These are phyloP conservation scores for Russula virescens DNA, from an alignment of 768 basidiomycete species.

Conservation along the genomic window DNA sequence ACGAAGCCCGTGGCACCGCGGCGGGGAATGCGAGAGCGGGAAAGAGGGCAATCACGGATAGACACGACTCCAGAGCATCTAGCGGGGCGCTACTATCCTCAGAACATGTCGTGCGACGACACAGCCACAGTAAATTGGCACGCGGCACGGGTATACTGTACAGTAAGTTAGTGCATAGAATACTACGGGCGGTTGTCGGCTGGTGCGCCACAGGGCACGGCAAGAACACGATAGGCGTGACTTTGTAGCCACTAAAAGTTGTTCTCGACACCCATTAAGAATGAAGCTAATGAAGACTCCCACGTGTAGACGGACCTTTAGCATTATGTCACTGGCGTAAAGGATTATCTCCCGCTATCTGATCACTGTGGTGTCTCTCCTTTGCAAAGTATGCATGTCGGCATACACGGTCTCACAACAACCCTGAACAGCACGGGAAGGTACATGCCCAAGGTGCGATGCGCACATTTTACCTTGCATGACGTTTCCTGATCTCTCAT, in stretches of 20 bases:
- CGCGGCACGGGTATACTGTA: too few relatives aligned
- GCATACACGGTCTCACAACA: constrained; percentile 36
- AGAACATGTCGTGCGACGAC: too few relatives aligned
- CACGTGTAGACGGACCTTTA: not conserved
- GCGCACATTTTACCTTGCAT: not conserved
- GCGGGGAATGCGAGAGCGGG: not conserved
- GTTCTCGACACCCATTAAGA: too few relatives aligned
- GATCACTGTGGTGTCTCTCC: not conserved
- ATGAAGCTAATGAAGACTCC: not conserved
- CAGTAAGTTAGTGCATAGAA: too few relatives aligned
- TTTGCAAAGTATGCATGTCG: not conserved
- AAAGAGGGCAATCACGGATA: not conserved
- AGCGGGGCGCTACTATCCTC: not conserved
- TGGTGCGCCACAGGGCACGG: too few relatives aligned
- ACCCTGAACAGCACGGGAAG: constrained; percentile 56
- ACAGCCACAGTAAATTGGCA: too few relatives aligned
- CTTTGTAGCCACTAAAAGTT: not conserved
- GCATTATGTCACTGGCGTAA: not conserved
- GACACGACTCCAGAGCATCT: constrained; percentile 3
- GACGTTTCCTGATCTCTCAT: constrained; percentile 3
- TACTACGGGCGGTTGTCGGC: too few relatives aligned
- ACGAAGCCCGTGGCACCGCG: not conserved
- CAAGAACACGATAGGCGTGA: too few relatives aligned
- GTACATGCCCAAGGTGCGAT: constrained; percentile 56
- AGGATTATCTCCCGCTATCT: not conserved